Evolutionary conservation across 1,139 yeast genomes (phyloP), one percentile per base, ranked within the genome.

Genomic region (Eremothecium coryli): DNA sequence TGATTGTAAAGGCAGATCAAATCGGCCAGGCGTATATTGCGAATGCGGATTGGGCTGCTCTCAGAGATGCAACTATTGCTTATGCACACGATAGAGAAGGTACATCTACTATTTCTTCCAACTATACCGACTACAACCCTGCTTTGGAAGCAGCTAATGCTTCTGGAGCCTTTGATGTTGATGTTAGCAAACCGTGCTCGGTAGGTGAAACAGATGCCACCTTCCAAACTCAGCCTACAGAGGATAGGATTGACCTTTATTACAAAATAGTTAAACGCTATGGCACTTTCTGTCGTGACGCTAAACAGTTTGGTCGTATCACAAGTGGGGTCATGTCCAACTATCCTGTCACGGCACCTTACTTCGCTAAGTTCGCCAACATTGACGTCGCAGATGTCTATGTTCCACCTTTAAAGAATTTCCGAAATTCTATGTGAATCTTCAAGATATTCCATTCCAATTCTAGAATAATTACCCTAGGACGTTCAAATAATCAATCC

Each of bases 31-130:
- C 56, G 23, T 77, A 76, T 48, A 76, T 77, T 47, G 88, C 93
- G 8, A 74, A 75, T 50, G 93, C 90, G 17, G 94, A 84, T 61
- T 82, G 94, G 90, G 78, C 88, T 32, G 82, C 95, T 1, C 63
- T 86, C 40, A 70, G 88, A 60, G 85, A 78, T 56, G 82, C 88
- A 10, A 80, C 90, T 4, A 69, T 80, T 31, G 70, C 71, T 34
- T 57, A 59, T 58, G 49, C 58, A 17, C 59, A 52, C 38, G 21
- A 38, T 14, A 29, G 41, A 18, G 18, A 14, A 10, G 10, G 10
- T 9, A 4, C 10, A 17, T 15, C 9, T 9, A 13, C 15, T 2
- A 12, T 15, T 4, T 5, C 31, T 37, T 11, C 27, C 37, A 17
- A n/a, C 15, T 3, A 22, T 30, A 3, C 33, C 31, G 28, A 40